phyloP scores from a whole-genome alignment of 2,329 filamentous ascomycete species.

The Exophiala sideris region DNA sequence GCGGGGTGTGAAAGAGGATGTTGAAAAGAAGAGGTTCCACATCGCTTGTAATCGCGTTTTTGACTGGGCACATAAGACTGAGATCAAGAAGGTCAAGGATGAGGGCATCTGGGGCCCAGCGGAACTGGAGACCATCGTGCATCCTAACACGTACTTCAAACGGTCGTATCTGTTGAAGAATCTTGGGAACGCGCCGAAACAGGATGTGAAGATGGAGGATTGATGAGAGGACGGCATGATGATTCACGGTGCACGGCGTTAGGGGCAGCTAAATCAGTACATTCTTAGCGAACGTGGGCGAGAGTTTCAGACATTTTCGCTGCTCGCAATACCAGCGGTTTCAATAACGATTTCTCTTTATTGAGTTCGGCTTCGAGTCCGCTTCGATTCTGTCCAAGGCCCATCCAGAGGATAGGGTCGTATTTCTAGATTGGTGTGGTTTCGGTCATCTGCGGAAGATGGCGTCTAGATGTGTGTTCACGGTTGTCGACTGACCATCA shows the following conservation, averaged over 20 bases:
- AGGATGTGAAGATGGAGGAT: conserved; percentile 54
- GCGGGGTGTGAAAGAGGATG: conserved; percentile 80
- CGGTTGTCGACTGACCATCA: too few relatives aligned
- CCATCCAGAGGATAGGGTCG: too few relatives aligned
- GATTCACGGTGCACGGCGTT: neutral
- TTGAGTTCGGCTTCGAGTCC: too few relatives aligned
- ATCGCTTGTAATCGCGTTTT: conserved; percentile 97
- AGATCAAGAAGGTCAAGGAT: conserved; percentile 74
- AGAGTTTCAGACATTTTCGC: too few relatives aligned
- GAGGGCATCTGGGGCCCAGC: conserved; percentile 67
- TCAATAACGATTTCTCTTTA: too few relatives aligned
- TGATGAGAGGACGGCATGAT: neutral
- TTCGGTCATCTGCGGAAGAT: too few relatives aligned
- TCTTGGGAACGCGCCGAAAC: conserved; percentile 53
- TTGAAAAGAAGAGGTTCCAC: conserved; percentile 82
- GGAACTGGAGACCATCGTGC: conserved; percentile 90
- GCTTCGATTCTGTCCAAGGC: too few relatives aligned
- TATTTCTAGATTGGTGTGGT: too few relatives aligned
- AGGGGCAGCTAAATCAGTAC: neutral
- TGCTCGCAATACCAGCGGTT: too few relatives aligned
- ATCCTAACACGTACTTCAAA: conserved; percentile 98
- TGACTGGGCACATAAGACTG: conserved; percentile 75
- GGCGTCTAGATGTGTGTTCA: too few relatives aligned
- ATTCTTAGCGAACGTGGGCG: neutral
- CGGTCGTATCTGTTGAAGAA: conserved; percentile 86